These are phyloP conservation scores for Seiridium cupressi DNA, from an alignment of 2,329 filamentous ascomycete genomes.

Conservation along the genomic window DNA sequence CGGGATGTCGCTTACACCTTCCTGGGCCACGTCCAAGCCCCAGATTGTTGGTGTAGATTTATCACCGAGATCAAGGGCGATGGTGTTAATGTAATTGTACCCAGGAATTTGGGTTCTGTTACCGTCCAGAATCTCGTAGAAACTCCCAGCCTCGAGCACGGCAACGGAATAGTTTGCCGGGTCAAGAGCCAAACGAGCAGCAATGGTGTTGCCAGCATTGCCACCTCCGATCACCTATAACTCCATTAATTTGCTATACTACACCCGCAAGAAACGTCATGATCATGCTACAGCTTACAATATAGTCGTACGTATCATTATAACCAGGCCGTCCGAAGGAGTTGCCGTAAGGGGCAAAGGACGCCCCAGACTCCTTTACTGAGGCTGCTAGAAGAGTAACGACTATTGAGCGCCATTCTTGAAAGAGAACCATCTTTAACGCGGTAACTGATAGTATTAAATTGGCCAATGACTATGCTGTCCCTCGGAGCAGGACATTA, in stretches of 20 bases:
- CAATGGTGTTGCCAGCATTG: conserved; percentile 33
- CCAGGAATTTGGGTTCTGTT: conserved; percentile 15
- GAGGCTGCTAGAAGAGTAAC: no score
- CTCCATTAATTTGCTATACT: not conserved
- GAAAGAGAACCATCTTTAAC: no score
- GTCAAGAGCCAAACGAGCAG: conserved; percentile 27
- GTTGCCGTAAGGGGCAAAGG: no score
- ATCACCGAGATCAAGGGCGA: not conserved
- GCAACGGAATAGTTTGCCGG: conserved; percentile 30
- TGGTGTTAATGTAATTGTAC: conserved; percentile 6
- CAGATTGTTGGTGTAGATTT: not conserved
- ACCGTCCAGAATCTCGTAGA: conserved; percentile 25
- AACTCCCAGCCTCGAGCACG: conserved; percentile 35
- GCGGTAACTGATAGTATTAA: no score
- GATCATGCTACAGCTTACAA: conserved; percentile 14
- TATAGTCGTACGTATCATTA: conserved; percentile 12
- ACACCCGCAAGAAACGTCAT: not conserved
- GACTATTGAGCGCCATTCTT: no score
- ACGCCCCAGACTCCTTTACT: no score
- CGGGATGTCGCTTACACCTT: conserved; percentile 17
- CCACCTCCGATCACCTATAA: conserved; percentile 30
- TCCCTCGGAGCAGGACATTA: no score
- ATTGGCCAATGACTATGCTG: no score
- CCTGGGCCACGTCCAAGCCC: conserved; percentile 19
- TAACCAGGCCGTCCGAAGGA: not conserved